These are phyloP conservation scores for Eremothecium coryli DNA, from an alignment of 1,139 yeast species.

Conservation along the genomic window DNA sequence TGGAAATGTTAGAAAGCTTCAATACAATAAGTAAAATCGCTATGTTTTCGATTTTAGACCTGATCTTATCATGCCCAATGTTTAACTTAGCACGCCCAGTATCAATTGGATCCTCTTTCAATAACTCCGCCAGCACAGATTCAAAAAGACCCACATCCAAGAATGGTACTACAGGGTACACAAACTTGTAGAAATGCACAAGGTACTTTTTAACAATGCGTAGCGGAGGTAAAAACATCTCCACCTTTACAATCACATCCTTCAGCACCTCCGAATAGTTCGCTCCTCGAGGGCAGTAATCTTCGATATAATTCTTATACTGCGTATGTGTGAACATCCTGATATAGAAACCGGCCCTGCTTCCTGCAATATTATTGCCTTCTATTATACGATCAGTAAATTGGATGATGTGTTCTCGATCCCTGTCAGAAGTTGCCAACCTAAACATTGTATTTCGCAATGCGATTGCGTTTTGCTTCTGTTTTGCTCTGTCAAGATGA, in stretches of 20 bases:
- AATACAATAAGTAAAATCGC: conserved; percentile 22
- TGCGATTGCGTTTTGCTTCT: conserved; percentile 15
- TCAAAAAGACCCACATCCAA: conserved; percentile 23
- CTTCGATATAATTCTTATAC: conserved; percentile 20
- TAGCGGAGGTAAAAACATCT: conserved; percentile 22
- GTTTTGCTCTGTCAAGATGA: conserved; percentile 5
- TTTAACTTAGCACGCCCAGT: conserved; percentile 16
- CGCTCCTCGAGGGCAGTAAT: conserved; percentile 15
- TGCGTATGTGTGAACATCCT: conserved; percentile 22
- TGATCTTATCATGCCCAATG: conserved; percentile 21
- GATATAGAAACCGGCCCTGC: conserved; percentile 14
- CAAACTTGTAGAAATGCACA: conserved; percentile 21
- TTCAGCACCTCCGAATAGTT: conserved; percentile 23
- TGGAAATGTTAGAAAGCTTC: conserved; percentile 24
- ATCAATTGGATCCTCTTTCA: conserved; percentile 16
- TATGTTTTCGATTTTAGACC: conserved; percentile 26
- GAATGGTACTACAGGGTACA: conserved; percentile 24
- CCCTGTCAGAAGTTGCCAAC: conserved; percentile 16
- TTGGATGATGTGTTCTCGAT: conserved; percentile 16
- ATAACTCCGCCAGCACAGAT: conserved; percentile 15
- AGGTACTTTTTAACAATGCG: conserved; percentile 18
- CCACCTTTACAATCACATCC: conserved; percentile 17
- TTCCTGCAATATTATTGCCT: conserved; percentile 15
- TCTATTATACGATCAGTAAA: conserved; percentile 22
- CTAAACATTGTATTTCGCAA: conserved; percentile 18